Conservation (phyloP, 148 eudicot genomes). For the Oxyria digyna region DNA sequence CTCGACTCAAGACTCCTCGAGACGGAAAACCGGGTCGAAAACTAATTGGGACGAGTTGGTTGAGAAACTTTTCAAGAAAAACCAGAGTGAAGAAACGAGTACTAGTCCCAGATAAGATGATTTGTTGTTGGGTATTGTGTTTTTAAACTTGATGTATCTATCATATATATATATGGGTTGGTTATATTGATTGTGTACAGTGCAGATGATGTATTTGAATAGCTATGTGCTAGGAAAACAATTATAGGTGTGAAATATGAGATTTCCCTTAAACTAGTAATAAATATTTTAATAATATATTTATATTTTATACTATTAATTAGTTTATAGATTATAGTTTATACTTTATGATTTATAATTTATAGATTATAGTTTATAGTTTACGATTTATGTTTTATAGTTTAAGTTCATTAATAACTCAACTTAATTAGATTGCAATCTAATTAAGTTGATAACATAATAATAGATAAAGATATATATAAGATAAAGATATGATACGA, state of each 20-base stretch:
- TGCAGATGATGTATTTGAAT: background rate
- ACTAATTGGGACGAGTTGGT: conserved; percentile 61
- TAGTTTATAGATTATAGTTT: too few species aligned
- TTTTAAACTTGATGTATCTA: background rate
- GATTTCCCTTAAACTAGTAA: too few species aligned
- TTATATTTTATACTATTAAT: too few species aligned
- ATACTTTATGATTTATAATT: too few species aligned
- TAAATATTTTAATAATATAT: too few species aligned
- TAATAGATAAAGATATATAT: too few species aligned
- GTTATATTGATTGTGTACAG: background rate
- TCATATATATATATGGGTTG: background rate
- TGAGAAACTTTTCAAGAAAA: conserved; percentile 36
- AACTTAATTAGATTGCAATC: too few species aligned
- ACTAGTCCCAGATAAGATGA: background rate
- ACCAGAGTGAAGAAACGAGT: conserved; percentile 22
- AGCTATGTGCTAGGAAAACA: background rate
- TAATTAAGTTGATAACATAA: too few species aligned
- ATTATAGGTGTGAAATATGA: background rate
- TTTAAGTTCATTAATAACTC: too few species aligned
- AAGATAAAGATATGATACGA: too few species aligned
- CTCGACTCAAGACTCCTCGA: conserved; percentile 11
- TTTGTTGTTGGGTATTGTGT: background rate
- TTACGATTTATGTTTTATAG: too few species aligned
- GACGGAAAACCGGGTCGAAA: conserved; percentile 11
- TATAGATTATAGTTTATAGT: too few species aligned